Evolutionary conservation across 2,329 filamentous ascomycete species (phyloP).

Genomic region (Talaromyces albobiverticillius): DNA sequence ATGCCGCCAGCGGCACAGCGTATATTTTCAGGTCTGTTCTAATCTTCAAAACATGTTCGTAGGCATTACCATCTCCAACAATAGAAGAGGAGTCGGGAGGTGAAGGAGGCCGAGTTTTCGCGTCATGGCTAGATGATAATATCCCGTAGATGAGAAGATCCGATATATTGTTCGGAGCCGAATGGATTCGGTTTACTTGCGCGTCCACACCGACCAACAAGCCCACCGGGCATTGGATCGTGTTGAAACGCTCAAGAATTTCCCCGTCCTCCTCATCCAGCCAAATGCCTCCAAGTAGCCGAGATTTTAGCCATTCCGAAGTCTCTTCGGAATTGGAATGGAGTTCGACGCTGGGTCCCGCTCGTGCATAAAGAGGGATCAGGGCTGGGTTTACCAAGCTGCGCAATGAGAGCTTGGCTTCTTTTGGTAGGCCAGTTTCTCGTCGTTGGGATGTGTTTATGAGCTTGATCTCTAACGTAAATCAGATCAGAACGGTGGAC

Average conservation of each 20-base stretch:
- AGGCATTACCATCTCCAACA: conserved; percentile 20
- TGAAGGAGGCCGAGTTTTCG: conserved; percentile 30
- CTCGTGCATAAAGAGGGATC: conserved; percentile 39
- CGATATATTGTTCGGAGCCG: conserved; percentile 21
- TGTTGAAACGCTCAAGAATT: conserved; percentile 18
- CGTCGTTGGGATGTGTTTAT: conserved; percentile 31
- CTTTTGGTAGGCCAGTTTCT: conserved; percentile 33
- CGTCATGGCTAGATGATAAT: conserved; percentile 26
- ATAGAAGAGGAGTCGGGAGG: conserved; percentile 33
- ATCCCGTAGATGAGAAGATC: conserved; percentile 40
- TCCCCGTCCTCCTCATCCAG: conserved; percentile 30
- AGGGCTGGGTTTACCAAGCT: conserved; percentile 40
- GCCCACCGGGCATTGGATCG: conserved; percentile 38
- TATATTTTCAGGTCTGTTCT: conserved; percentile 36
- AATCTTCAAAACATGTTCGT: conserved; percentile 9
- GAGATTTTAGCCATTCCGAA: conserved; percentile 38
- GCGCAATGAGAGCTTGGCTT: conserved; percentile 30
- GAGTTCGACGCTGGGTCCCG: conserved; percentile 39
- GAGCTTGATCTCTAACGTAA: conserved; percentile 29
- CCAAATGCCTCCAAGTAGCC: conserved; percentile 34
- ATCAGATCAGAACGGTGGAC: not conserved
- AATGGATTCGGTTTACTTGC: not conserved
- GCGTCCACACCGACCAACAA: conserved; percentile 33
- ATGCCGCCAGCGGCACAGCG: conserved; percentile 33
- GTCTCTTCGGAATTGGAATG: conserved; percentile 31